These are phyloP conservation scores for Schizochytrium sp. DNA, from an alignment of 108 stramenopile species.

Conservation along the genomic window DNA sequence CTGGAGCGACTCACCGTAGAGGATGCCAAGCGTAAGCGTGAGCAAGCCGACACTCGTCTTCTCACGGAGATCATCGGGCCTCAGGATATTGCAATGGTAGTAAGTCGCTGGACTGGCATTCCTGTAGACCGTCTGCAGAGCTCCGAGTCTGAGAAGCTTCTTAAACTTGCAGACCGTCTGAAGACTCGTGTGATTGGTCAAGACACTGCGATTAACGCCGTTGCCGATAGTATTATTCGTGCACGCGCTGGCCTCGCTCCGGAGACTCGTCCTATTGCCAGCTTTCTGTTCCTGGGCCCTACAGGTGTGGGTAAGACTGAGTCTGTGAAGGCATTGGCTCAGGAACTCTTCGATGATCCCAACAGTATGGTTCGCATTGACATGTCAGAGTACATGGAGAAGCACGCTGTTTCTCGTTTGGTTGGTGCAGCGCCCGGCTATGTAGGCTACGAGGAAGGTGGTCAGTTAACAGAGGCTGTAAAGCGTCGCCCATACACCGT, in stretches of 20 bases:
- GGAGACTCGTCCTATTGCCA: conserved; percentile 84
- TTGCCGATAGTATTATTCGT: conserved; percentile 84
- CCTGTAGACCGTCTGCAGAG: conserved; percentile 87
- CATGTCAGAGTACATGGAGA: conserved; percentile 97
- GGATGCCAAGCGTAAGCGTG: conserved; percentile 83
- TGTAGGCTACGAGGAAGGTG: conserved; percentile 96
- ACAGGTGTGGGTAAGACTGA: conserved; percentile 94
- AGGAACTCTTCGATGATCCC: conserved; percentile 86
- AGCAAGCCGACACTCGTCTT: conserved; percentile 76
- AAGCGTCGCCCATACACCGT: conserved; percentile 91
- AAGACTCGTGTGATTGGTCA: conserved; percentile 88
- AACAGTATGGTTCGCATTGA: conserved; percentile 93
- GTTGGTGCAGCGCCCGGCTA: conserved; percentile 97
- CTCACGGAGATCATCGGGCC: conserved; percentile 88
- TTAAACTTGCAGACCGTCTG: conserved; percentile 81
- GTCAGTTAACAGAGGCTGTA: conserved; percentile 95
- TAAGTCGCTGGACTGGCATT: conserved; percentile 92
- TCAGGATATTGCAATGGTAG: conserved; percentile 93
- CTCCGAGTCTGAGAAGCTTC: conserved; percentile 87
- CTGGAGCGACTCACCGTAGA: conserved; percentile 72
- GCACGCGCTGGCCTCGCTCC: conserved; percentile 86
- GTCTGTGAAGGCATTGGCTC: conserved; percentile 89
- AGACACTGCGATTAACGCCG: conserved; percentile 82
- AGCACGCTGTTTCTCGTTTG: conserved; percentile 88
- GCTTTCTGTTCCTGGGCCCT: conserved; percentile 90